phyloP scores from a whole-genome alignment of 2,329 filamentous ascomycete genomes.

The Thielaviopsis euricoi region DNA sequence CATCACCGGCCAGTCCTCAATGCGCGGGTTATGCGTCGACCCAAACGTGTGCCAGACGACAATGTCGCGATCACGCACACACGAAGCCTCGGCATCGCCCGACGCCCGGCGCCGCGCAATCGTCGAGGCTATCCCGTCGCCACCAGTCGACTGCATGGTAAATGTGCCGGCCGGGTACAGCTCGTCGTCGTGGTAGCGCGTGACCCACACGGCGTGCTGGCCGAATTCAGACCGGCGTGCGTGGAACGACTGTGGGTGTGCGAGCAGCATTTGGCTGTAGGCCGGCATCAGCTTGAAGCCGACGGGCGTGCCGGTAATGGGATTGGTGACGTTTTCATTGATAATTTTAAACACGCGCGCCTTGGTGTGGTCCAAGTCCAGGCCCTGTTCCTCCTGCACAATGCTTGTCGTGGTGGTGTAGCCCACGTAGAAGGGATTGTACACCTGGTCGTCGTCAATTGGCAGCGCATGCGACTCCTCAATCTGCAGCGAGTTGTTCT shows the following conservation, averaged over 20 bases:
- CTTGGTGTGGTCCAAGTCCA: slow-evolving; percentile 33
- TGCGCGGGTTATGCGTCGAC: slow-evolving; percentile 47
- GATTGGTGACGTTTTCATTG: slow-evolving; percentile 27
- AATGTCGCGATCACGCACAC: slow-evolving; percentile 32
- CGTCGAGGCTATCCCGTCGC: slow-evolving; percentile 24
- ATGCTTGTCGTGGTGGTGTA: slow-evolving; percentile 26
- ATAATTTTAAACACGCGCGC: slow-evolving; percentile 33
- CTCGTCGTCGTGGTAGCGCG: slow-evolving; percentile 26
- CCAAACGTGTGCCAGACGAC: slow-evolving; percentile 43
- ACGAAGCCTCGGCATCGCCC: slow-evolving; percentile 21
- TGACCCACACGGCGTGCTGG: slow-evolving; percentile 28
- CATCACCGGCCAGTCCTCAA: slow-evolving; percentile 56
- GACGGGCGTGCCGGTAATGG: slow-evolving; percentile 26
- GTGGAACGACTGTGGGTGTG: slow-evolving; percentile 24
- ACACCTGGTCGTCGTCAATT: slow-evolving; percentile 21
- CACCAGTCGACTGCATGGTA: slow-evolving; percentile 30
- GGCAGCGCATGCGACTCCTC: slow-evolving; percentile 28
- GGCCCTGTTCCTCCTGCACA: slow-evolving; percentile 26
- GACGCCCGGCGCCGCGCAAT: slow-evolving; percentile 20
- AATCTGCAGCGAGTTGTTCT: slow-evolving; percentile 33
- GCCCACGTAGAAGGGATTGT: slow-evolving; percentile 36
- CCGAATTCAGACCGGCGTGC: slow-evolving; percentile 26
- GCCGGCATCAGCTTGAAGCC: slow-evolving; percentile 29
- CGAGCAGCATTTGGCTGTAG: slow-evolving; percentile 30
- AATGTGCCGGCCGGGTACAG: slow-evolving; percentile 26